Base-by-base conservation (phyloP, 495 filamentous ascomycete genomes). In the Aspergillus bertholletiae region DNA sequence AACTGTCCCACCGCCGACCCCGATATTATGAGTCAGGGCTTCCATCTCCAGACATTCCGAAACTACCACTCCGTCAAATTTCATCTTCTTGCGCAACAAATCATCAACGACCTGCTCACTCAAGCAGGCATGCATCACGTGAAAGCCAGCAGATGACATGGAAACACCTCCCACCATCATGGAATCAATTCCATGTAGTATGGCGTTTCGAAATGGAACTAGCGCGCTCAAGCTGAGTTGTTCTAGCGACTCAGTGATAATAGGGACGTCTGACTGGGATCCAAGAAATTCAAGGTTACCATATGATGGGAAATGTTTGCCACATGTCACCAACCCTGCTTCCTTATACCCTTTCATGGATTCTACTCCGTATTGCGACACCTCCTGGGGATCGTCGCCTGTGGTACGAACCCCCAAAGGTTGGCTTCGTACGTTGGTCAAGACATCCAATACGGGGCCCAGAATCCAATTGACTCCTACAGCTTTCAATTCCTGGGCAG, bases 41-140 rank as follows among this genome's bases (percentile, higher is more conserved):
- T 96, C 91, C 91, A 96, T 96, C 67, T 96, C 91, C n/a, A 96
- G 75, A 53, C 91, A 96, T 62, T 96, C 91, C 0, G 90, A 95
- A 40, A 96, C 88, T n/a, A 90, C 90, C 7, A 96, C 91, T 3
- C 91, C 91, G 53, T 89, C 79, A 62, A 96, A 96, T 7, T 88
- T 85, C 41, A 96, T 78, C 56, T 95, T 89, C 46, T 86, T 85
- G 17, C 91, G 80, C 15, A 96, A 72, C 15, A 96, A 73, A 34
- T 90, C 89, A 55, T 96, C 88, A 20, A 96, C 88, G 6, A 96
- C 89, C 62, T 95, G 90, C 55, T 95, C 89, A 11, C 88, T 92
- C 7, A 96, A 77, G 63, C 91, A 96, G 40, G 91, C 91, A 65
- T 96, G 90, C 85, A 92, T 93, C 34, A 92, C 88, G 58, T 92